Percentiles rank a stretch among this genome's conserved stretches.
Evolutionary conservation across 2,329 filamentous ascomycete species (phyloP).

Genomic region (Aureobasidium sp.): DNA sequence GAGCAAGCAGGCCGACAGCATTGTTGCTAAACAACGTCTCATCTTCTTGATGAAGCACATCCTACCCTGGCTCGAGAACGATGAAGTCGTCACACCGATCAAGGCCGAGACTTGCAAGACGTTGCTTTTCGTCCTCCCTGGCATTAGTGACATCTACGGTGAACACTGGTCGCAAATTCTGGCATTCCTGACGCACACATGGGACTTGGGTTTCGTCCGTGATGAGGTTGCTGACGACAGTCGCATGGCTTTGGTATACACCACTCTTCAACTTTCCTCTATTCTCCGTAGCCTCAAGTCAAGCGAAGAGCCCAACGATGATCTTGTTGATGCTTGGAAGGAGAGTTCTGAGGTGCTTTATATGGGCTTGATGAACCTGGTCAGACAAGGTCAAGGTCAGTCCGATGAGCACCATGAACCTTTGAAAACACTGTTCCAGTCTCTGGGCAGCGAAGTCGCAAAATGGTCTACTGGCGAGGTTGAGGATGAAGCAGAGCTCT

Average conservation of each 20-base stretch:
- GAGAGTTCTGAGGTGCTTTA: constrained; percentile 50
- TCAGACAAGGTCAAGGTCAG: constrained; percentile 43
- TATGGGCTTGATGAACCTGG: constrained; percentile 51
- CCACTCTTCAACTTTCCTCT: constrained; percentile 62
- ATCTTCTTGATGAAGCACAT: constrained; percentile 78
- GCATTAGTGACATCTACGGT: constrained; percentile 75
- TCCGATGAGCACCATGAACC: constrained; percentile 53
- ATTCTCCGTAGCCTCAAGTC: constrained; percentile 49
- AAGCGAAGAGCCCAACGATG: constrained; percentile 67
- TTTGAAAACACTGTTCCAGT: constrained; percentile 62
- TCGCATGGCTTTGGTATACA: constrained; percentile 44
- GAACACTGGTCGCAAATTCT: constrained; percentile 63
- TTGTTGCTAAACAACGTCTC: constrained; percentile 54
- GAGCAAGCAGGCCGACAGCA: constrained; percentile 37
- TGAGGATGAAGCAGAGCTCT: constrained; percentile 59
- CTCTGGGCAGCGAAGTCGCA: constrained; percentile 61
- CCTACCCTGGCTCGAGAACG: constrained; percentile 57
- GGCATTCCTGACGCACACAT: constrained; percentile 27
- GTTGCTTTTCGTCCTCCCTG: constrained; percentile 54
- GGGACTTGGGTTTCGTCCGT: constrained; percentile 19
- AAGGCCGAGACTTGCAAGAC: constrained; percentile 48
- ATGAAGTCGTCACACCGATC: constrained; percentile 39
- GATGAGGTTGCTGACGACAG: constrained; percentile 16
- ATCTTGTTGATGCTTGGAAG: constrained; percentile 66
- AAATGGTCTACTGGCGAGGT: constrained; percentile 55